Evolutionary conservation across 768 basidiomycete genomes (phyloP).

Genomic region (Pleurotus platypus): DNA sequence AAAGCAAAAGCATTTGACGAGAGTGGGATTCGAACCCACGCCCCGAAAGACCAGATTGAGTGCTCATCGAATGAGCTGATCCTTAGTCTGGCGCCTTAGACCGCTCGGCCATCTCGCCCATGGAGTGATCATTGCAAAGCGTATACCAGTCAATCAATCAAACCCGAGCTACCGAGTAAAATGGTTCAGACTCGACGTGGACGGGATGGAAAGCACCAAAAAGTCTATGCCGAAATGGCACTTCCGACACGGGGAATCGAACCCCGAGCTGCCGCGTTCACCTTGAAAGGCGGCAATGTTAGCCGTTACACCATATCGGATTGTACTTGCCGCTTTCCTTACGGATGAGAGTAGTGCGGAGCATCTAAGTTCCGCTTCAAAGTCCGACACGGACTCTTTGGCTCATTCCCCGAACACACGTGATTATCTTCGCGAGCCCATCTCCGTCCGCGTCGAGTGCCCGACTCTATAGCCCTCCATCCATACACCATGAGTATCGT

Average conservation of each 20-base stretch:
- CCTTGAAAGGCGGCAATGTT: conserved; percentile 59
- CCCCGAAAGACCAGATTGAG: conserved; percentile 31
- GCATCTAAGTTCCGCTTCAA: too few relatives aligned
- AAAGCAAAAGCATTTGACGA: conserved; percentile 13
- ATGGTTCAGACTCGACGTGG: too few relatives aligned
- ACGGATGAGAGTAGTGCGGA: too few relatives aligned
- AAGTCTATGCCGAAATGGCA: too few relatives aligned
- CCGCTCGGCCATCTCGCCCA: conserved; percentile 76
- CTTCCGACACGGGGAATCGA: conserved; percentile 34
- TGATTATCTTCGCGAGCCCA: too few relatives aligned
- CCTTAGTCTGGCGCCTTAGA: conserved; percentile 89
- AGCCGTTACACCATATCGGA: conserved; percentile 56
- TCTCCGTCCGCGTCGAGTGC: too few relatives aligned
- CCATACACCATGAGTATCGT: conserved; percentile 19
- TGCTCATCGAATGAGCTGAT: conserved; percentile 14
- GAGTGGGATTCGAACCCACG: conserved; percentile 63
- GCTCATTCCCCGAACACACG: too few relatives aligned
- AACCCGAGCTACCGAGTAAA: too few relatives aligned
- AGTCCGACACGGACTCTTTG: too few relatives aligned
- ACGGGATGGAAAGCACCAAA: too few relatives aligned
- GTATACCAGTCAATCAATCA: too few relatives aligned
- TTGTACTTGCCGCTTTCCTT: too few relatives aligned
- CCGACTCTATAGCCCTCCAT: neutral
- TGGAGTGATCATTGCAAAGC: neutral
- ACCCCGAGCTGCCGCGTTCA: conserved; percentile 35